Conservation (phyloP, 2,329 filamentous ascomycete species). For the Diaporthe ampelina region DNA sequence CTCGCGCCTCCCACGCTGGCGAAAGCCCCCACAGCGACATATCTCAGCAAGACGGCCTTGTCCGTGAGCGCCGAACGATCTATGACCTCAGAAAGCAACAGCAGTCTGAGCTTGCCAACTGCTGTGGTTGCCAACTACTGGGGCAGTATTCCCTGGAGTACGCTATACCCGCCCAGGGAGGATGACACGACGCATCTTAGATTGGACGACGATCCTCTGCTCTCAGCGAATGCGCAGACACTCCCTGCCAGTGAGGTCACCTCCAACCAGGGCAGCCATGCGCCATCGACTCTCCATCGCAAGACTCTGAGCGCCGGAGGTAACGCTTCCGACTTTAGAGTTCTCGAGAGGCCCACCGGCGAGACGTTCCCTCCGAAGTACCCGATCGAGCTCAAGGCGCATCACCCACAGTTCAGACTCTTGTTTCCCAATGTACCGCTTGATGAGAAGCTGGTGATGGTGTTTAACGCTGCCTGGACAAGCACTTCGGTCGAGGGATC, state of each 20-base stretch:
- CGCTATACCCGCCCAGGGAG: constrained; percentile 49
- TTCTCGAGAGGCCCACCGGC: constrained; percentile 51
- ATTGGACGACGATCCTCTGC: constrained; percentile 54
- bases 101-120: constrained; percentile 80
- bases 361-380: constrained; percentile 82
- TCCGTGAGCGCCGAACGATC: constrained; percentile 83
- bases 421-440: constrained; percentile 86
- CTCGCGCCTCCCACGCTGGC: constrained; percentile 87
- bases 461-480: constrained; percentile 91
- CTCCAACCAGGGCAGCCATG: constrained; percentile 41
- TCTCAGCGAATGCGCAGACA: constrained; percentile 52
- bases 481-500: constrained; percentile 63
- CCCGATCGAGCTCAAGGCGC: constrained; percentile 83
- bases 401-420: constrained; percentile 93
- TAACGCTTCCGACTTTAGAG: constrained; percentile 42
- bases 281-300: constrained; percentile 40
- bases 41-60: constrained; percentile 87
- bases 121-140: constrained; percentile 94
- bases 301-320: constrained; percentile 50
- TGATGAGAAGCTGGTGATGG: constrained; percentile 87
- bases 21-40: constrained; percentile 86
- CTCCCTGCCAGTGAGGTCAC: constrained; percentile 46
- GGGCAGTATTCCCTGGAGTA: constrained; percentile 86
- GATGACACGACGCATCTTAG: constrained; percentile 45
- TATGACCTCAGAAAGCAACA: constrained; percentile 69